Conservation (phyloP, 2,329 filamentous ascomycete genomes). For the Penicillium paneum region DNA sequence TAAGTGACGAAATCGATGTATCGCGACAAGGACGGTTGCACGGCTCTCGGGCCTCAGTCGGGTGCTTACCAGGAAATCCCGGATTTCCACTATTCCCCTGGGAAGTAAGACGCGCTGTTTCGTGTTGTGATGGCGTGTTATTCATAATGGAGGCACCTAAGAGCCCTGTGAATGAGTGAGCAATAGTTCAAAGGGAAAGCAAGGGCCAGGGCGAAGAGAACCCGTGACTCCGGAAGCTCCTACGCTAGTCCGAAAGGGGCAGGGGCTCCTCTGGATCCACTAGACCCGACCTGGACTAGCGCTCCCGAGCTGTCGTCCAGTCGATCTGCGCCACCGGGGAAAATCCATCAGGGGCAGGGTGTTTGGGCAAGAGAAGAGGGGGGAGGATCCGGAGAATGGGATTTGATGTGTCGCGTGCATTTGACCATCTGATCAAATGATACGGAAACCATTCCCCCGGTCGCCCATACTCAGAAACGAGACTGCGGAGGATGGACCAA, state of each 20-base stretch:
- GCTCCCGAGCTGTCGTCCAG: slow-evolving; percentile 33
- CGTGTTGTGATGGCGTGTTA: slow-evolving; percentile 27
- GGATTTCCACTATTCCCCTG: slow-evolving; percentile 38
- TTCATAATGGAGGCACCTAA: slow-evolving; percentile 35
- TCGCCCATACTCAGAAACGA: background rate
- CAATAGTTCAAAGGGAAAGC: slow-evolving; percentile 21
- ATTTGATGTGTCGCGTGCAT: background rate
- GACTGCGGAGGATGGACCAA: slow-evolving; percentile 8
- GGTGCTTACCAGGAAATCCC: slow-evolving; percentile 37
- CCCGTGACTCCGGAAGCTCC: slow-evolving; percentile 37
- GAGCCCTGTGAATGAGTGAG: slow-evolving; percentile 16
- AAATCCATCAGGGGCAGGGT: slow-evolving; percentile 15
- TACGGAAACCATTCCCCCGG: background rate
- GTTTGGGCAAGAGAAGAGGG: slow-evolving; percentile 1
- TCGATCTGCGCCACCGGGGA: slow-evolving; percentile 30
- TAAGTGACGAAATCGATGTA: slow-evolving; percentile 1
- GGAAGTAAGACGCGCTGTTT: slow-evolving; percentile 35
- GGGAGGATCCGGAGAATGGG: background rate
- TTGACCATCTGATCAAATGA: background rate
- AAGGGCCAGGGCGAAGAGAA: slow-evolving; percentile 23
- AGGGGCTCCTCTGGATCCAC: slow-evolving; percentile 16
- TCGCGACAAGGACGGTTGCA: slow-evolving; percentile 7
- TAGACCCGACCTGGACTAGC: slow-evolving; percentile 32
- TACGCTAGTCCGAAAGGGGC: slow-evolving; percentile 29
- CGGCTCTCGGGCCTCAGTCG: slow-evolving; percentile 14